Evolutionary conservation across 768 basidiomycete species (phyloP), one percentile per base, ranked within the genome.

Genomic region (Lactarius vividus): DNA sequence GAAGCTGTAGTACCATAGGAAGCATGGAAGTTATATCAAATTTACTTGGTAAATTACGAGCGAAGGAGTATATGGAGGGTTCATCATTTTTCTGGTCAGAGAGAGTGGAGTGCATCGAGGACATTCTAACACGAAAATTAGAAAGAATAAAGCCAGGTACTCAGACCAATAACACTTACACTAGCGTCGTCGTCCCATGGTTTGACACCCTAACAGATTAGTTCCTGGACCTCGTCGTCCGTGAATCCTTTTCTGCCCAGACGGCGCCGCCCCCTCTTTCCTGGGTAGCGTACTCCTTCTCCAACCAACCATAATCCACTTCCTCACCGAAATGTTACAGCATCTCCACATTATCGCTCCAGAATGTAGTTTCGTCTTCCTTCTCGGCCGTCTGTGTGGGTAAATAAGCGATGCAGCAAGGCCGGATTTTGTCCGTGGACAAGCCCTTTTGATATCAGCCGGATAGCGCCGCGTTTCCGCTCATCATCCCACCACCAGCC

Each of bases 121-220:
- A 68, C 63, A 42, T 59, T 63, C 66, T 64, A 33, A 37, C 10
- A 44, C 4, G 11, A n/a, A 57, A 44, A 35, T 42, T 10, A 49
- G 57, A 18, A 54, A 52, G 10, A 16, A 18, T 6, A 13, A 40
- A 37, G 8, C 18, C 15, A n/a, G 28, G 13, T 15, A 31, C 53
- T 7, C 2, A 44, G 28, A 58, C 7, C 37, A 28, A 49, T 59
- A n/a, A 31, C 7, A 72, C 78, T n/a, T 66, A 80, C 81, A 66
- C 72, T 64, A 57, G 80, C 78, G 70, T 80, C 76, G 4, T 79
- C 78, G 15, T 83, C 5, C 80, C 80, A 81, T 10, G 81, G 79
- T 59, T 77, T 81, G 2, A 81, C 77, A 1, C 79, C 80, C 3
- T 80, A 75, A 37, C 59, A 72, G 13, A 77, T 9, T 9, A 81